Conservation (phyloP, 768 basidiomycete genomes). For the Suillus weaverae region DNA sequence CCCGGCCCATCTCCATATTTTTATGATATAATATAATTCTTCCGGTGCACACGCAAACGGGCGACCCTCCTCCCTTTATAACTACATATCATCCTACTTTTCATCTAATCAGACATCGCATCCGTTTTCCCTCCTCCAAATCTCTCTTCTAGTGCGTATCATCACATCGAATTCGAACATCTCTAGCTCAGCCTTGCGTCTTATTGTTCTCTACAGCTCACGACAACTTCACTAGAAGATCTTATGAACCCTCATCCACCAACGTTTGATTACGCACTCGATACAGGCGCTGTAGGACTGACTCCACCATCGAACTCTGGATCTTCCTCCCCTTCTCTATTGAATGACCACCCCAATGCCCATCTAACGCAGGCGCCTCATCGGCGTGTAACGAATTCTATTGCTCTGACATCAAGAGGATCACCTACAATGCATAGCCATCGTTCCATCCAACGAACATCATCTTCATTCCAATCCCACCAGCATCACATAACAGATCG, state of each 20-base stretch:
- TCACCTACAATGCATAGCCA: background rate
- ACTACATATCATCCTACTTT: background rate
- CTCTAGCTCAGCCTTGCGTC: background rate
- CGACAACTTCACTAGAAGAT: background rate
- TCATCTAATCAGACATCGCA: slow-evolving; percentile 4
- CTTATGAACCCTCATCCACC: background rate
- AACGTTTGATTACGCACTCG: background rate
- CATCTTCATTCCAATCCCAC: background rate
- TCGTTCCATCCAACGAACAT: background rate
- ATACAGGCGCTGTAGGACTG: background rate
- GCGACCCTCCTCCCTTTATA: background rate
- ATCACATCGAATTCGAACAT: background rate
- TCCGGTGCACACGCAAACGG: slow-evolving; percentile 1
- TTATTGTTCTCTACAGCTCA: background rate
- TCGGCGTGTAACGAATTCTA: background rate
- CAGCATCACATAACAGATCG: background rate
- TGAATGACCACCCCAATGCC: background rate
- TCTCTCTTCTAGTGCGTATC: background rate
- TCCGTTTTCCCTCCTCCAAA: background rate
- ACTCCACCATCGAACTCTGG: background rate
- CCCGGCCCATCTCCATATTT: slow-evolving; percentile 1
- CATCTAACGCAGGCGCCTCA: slow-evolving; percentile 1
- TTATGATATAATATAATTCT: slow-evolving; percentile 4
- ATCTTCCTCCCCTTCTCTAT: slow-evolving; percentile 2
- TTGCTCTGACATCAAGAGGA: background rate